Evolutionary conservation across 1,284 basidiomycete species (phyloP).

Genomic region (Singerocomus inundabilis): DNA sequence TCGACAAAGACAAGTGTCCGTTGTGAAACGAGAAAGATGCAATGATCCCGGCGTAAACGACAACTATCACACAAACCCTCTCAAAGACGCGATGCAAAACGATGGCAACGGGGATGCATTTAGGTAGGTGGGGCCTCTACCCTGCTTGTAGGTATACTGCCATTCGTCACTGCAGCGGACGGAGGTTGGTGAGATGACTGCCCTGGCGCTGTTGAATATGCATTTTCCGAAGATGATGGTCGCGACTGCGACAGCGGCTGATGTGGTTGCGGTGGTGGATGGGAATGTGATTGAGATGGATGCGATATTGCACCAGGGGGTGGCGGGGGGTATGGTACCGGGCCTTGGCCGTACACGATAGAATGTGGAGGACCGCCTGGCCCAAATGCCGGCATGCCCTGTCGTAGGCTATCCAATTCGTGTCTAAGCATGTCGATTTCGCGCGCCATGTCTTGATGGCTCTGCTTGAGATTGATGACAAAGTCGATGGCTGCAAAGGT

Average conservation of each 20-base stretch:
- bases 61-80: slow-evolving; percentile 15
- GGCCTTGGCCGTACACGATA: slow-evolving; percentile 51
- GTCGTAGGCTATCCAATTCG: slow-evolving; percentile 66
- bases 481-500: slow-evolving; percentile 79
- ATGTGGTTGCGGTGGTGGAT: slow-evolving; percentile 33
- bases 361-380: slow-evolving; percentile 51
- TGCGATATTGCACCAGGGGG: slow-evolving; percentile 43
- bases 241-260: slow-evolving; percentile 37
- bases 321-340: slow-evolving; percentile 43
- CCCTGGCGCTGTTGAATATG: slow-evolving; percentile 41
- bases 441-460: slow-evolving; percentile 70
- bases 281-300: slow-evolving; percentile 37
- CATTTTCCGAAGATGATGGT: slow-evolving; percentile 49
- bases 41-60: slow-evolving; percentile 22
- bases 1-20: slow-evolving; percentile 25
- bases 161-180: slow-evolving; percentile 34
- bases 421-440: slow-evolving; percentile 78
- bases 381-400: slow-evolving; percentile 55
- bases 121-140: slow-evolving; percentile 31
- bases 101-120: background rate
- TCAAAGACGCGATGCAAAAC: slow-evolving; percentile 4
- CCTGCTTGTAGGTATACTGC: slow-evolving; percentile 34
- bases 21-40: slow-evolving; percentile 23
- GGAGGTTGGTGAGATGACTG: slow-evolving; percentile 29
- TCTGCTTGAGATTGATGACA: slow-evolving; percentile 73